phyloP scores from a whole-genome alignment of 2,329 filamentous ascomycete species.

The Hysterium pulicare region DNA sequence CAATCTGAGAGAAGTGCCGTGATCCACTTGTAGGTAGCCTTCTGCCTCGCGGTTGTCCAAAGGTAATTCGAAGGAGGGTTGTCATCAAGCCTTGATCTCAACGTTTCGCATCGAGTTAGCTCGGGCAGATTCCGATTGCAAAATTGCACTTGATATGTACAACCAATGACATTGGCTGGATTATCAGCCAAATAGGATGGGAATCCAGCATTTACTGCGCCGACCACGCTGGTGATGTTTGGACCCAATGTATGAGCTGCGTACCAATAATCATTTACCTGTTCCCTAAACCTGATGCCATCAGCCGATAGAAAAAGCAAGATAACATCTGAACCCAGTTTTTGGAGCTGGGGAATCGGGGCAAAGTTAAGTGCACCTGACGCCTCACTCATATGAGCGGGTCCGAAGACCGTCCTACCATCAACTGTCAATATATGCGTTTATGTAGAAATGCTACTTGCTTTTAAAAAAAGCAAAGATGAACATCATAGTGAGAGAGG shows the following conservation, averaged over 20 bases:
- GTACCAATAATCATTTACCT: neutral
- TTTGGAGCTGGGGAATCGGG: neutral
- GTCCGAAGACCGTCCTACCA: too few relatives aligned
- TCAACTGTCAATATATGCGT: too few relatives aligned
- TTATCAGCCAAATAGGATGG: too few relatives aligned
- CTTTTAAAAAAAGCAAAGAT: too few relatives aligned
- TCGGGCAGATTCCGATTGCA: neutral
- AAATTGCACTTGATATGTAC: neutral
- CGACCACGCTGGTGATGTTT: too few relatives aligned
- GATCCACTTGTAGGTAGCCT: neutral
- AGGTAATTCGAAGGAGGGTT: neutral
- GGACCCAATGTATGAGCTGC: neutral
- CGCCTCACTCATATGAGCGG: too few relatives aligned
- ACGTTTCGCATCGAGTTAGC: neutral
- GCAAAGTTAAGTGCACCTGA: too few relatives aligned
- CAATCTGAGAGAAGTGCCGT: neutral
- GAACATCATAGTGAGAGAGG: too few relatives aligned
- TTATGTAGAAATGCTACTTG: too few relatives aligned
- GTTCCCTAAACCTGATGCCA: neutral
- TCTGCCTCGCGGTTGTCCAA: neutral
- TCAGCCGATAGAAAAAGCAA: neutral
- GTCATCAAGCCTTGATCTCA: neutral
- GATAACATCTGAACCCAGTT: neutral
- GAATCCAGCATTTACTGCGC: too few relatives aligned
- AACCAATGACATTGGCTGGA: neutral